phyloP scores from a whole-genome alignment of 768 basidiomycete genomes.

The Sistotremastrum niveocremeum region DNA sequence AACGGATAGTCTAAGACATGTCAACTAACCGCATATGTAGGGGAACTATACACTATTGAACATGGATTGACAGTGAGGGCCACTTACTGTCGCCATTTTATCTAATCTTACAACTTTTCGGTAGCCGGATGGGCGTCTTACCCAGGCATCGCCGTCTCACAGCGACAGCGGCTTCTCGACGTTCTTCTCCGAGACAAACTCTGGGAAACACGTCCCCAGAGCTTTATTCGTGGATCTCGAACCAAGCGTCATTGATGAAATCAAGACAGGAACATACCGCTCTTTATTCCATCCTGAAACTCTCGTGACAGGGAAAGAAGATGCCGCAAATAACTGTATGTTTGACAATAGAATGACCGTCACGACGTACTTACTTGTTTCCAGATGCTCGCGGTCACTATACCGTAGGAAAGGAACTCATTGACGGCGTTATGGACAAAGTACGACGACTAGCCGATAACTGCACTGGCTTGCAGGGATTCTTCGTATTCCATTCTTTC shows the following conservation, averaged over 20 bases:
- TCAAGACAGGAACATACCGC: conserved; percentile 84
- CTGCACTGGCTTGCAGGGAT: conserved; percentile 93
- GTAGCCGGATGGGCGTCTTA: conserved; percentile 85
- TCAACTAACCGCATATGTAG: conserved; percentile 22
- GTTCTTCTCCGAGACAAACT: conserved; percentile 92
- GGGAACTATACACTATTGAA: conserved; percentile 97
- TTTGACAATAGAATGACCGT: conserved; percentile 4
- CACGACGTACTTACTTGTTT: conserved; percentile 3
- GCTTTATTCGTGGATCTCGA: conserved; percentile 95
- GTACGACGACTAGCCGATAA: conserved; percentile 91
- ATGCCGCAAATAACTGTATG: conserved; percentile 97
- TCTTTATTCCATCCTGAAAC: conserved; percentile 97
- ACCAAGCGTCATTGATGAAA: conserved; percentile 90
- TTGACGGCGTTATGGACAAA: conserved; percentile 93
- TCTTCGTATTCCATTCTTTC: conserved; percentile 99
- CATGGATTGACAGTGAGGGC: conserved; percentile 82
- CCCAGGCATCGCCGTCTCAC: conserved; percentile 51
- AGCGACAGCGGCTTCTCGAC: conserved; percentile 87
- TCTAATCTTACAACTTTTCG: conserved; percentile 10
- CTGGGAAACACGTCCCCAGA: conserved; percentile 91
- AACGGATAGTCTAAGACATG: too few relatives aligned
- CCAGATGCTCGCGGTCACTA: conserved; percentile 95
- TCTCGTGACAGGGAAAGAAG: conserved; percentile 95
- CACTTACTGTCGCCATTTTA: not conserved
- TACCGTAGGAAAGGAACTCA: conserved; percentile 96